A percentile compares a stretch with the other conserved stretches of the same genome.
phyloP scores from a whole-genome alignment of 352 stramenopile genomes.

The Thraustochytrium sp. region DNA sequence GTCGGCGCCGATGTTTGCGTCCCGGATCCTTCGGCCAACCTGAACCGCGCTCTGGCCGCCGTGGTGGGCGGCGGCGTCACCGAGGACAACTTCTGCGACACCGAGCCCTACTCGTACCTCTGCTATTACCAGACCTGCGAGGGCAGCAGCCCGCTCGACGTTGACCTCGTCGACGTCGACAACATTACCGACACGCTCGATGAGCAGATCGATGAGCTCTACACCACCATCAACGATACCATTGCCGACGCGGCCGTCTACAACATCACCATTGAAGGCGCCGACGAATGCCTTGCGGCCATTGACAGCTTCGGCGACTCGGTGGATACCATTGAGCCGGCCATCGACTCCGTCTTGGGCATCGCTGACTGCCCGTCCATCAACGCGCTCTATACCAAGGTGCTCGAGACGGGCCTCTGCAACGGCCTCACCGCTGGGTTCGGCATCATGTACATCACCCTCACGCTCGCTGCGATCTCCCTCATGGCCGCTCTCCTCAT shows the following conservation, averaged over 20 bases:
- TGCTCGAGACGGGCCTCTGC: neutral
- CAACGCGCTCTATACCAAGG: neutral
- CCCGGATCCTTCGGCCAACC: neutral
- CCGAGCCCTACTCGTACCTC: neutral
- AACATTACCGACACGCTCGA: neutral
- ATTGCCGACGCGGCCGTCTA: too few species aligned
- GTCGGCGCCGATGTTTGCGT: constrained; percentile 26
- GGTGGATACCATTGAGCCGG: neutral
- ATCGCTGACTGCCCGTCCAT: neutral
- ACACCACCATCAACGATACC: neutral
- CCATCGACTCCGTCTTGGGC: neutral
- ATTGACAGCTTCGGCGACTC: neutral
- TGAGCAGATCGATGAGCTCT: neutral
- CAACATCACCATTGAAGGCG: too few species aligned
- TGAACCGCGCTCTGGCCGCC: neutral
- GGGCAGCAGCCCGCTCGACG: neutral
- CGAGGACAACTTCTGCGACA: neutral
- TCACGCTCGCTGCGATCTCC: neutral
- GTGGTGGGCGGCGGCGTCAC: neutral
- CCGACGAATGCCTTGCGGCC: neutral
- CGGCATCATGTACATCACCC: neutral
- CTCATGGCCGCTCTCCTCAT: constrained; percentile 28
- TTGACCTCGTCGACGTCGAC: neutral
- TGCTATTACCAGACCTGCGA: constrained; percentile 43
- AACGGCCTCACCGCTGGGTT: neutral